Base-by-base conservation (phyloP, 2,329 filamentous ascomycete species). In the Pyrenophora graminea region DNA sequence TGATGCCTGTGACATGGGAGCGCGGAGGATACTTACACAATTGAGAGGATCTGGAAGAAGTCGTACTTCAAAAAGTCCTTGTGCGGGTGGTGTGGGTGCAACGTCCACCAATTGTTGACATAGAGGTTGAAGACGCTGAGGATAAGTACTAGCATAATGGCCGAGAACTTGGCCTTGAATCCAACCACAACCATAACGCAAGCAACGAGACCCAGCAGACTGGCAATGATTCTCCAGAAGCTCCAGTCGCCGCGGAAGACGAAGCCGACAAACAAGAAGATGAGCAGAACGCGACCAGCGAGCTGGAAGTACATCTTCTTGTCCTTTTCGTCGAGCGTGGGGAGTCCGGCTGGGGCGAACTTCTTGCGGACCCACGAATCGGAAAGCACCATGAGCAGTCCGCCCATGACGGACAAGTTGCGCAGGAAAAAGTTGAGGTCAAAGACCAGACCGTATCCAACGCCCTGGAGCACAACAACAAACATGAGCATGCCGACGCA, bases 11-110 rank as follows among this genome's bases (percentile, higher is more conserved):
- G 8, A 9, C 30, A 15, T 9, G 41, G 15, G 17, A 39, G 58
- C 56, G n/a, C 15, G 4, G 15, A 17, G 31, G 34, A 12, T 13
- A 79, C 82, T 75, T 83, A 85, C 82, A 97, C 93, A 73, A 99
- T 99, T 45, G 94, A 99, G 48, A 99, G 83, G 67, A 97, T 97
- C 82, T 99, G 94, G 87, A 99, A 99, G 83, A 99, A 99, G 76
- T 99, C 94, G 84, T 99, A 99, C 80, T 99, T 99, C 82, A 94
- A 94, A 73, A 99, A 99, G 77, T 99, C 94, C 85, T 97, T 97
- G 83, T 97, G 93, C 41, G 94, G 94, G 81, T 99, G 94, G 80
- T 96, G 90, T 64, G 93, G 89, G 80, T 97, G 93, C 63, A 99
- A 90, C 89, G 92, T 97, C 94, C 94, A 99, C 82, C 97, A 99